Percentiles rank a stretch among this genome's conserved stretches.
phyloP scores from a whole-genome alignment of 2,329 filamentous ascomycete species.

The Fusarium papillatum region DNA sequence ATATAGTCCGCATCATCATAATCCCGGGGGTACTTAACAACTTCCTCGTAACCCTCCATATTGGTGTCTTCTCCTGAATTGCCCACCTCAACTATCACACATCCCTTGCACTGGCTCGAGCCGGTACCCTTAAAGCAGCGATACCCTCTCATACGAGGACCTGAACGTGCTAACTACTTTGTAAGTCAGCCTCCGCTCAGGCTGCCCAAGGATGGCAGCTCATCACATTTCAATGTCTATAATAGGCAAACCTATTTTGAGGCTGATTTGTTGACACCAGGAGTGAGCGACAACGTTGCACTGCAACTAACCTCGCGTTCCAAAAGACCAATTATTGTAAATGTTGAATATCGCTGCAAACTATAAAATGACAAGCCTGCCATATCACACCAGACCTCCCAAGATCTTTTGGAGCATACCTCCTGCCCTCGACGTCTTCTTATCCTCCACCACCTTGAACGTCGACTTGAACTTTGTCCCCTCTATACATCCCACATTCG shows the following conservation, averaged over 20 bases:
- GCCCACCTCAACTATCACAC: background rate
- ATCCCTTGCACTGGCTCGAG: too few relatives aligned
- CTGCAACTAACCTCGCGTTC: background rate
- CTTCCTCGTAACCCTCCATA: background rate
- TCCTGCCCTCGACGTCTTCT: conserved; percentile 1
- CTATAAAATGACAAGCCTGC: background rate
- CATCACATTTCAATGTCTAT: background rate
- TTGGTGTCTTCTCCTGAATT: background rate
- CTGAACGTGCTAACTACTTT: background rate
- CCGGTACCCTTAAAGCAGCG: background rate
- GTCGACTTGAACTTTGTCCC: conserved; percentile 30
- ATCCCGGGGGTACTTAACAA: background rate
- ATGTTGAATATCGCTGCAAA: background rate
- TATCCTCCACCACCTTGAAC: background rate
- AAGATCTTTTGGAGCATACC: conserved; percentile 25
- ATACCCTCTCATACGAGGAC: background rate
- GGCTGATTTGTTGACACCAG: background rate
- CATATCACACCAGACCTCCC: background rate
- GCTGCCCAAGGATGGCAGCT: background rate
- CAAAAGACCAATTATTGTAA: background rate
- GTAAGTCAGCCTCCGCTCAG: background rate
- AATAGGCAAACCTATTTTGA: background rate
- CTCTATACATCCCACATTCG: conserved; percentile 36
- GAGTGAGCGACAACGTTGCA: background rate
- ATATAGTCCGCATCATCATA: background rate